A percentile compares a stretch with the other conserved stretches of the same genome.
Conservation (phyloP, 2,329 filamentous ascomycete species). For the Falciphora oryzae region DNA sequence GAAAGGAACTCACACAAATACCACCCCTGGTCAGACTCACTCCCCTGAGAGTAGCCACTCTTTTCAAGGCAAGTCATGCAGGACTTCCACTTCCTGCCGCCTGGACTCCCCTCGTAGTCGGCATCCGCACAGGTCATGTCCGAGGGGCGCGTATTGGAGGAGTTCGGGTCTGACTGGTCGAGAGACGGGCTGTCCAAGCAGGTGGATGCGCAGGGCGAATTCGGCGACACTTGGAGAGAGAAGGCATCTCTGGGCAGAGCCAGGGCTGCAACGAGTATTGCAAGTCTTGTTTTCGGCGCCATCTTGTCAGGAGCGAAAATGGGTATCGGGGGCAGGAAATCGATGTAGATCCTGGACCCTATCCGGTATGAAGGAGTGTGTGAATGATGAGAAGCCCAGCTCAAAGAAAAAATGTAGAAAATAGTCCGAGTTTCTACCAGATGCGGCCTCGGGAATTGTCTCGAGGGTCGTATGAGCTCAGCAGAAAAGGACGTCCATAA, state of each 20-base stretch:
- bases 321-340: too few species aligned
- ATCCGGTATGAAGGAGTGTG: background rate
- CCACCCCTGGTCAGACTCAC: constrained; percentile 49
- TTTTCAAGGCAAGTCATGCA: constrained; percentile 49
- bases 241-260: constrained; percentile 18
- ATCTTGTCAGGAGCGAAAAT: background rate
- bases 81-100: constrained; percentile 40
- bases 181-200: constrained; percentile 38
- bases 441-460: background rate
- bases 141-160: constrained; percentile 35
- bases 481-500: background rate
- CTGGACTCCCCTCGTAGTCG: constrained; percentile 30
- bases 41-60: constrained; percentile 40
- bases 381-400: background rate
- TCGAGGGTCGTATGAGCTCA: background rate
- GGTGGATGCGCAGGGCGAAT: constrained; percentile 47
- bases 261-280: constrained; percentile 1
- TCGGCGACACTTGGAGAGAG: constrained; percentile 44
- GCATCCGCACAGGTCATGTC: constrained; percentile 44
- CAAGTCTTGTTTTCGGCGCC: background rate
- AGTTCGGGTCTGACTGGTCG: constrained; percentile 39
- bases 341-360: too few species aligned
- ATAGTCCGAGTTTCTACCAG: background rate
- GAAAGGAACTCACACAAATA: constrained; percentile 43
- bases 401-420: background rate